Conservation (phyloP, 768 basidiomycete genomes). For the Tylopilus sp. region DNA sequence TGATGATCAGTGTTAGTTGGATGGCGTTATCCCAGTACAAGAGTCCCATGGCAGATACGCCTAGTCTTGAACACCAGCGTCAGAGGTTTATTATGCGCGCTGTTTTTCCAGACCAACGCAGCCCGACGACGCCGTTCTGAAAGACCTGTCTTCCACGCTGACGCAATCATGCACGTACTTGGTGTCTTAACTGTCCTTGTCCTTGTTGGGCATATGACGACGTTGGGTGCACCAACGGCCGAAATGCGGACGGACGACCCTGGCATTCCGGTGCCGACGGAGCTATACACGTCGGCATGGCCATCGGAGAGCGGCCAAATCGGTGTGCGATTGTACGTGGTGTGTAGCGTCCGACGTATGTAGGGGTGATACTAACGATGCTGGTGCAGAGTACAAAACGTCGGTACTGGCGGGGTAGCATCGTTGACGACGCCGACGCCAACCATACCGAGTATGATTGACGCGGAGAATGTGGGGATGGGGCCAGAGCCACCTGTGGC, state of each 20-base stretch:
- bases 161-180: slow-evolving; percentile 3
- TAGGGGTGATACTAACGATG: neutral
- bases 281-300: neutral
- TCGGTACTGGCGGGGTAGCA: neutral
- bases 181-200: slow-evolving; percentile 2
- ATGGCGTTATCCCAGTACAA: neutral
- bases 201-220: slow-evolving; percentile 1
- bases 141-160: neutral
- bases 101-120: neutral
- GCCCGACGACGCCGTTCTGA: neutral
- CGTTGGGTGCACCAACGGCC: slow-evolving; percentile 13
- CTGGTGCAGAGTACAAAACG: slow-evolving; percentile 8
- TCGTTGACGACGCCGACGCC: neutral
- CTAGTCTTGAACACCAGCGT: slow-evolving; percentile 9
- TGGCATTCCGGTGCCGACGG: slow-evolving; percentile 14
- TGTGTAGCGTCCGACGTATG: neutral
- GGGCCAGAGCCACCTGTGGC: neutral
- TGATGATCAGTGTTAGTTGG: neutral
- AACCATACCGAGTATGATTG: neutral
- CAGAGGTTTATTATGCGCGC: slow-evolving; percentile 8
- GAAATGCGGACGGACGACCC: neutral
- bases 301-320: slow-evolving; percentile 2
- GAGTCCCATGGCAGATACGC: slow-evolving; percentile 8
- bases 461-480: neutral
- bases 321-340: slow-evolving; percentile 11